Conservation (phyloP, 495 filamentous ascomycete genomes). For the Penicillium desertorum region DNA sequence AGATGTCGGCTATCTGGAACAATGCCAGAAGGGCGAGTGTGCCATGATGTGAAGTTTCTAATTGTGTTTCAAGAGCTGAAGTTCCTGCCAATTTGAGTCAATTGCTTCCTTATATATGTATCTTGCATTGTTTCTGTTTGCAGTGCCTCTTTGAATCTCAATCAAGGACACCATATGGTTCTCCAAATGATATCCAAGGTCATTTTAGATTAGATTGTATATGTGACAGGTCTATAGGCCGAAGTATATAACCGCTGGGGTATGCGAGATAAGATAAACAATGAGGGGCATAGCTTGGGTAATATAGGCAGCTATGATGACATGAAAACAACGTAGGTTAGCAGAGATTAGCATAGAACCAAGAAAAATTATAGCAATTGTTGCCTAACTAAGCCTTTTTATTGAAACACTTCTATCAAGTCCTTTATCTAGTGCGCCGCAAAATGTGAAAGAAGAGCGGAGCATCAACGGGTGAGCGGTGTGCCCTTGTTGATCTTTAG, state of each 20-base stretch:
- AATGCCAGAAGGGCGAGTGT: constrained; percentile 55
- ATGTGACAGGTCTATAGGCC: background rate
- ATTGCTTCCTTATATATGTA: background rate
- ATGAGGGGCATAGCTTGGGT: constrained; percentile 6
- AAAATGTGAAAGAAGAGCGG: constrained; percentile 26
- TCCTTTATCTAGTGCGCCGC: background rate
- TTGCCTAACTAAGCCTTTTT: background rate
- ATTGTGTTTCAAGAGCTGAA: background rate
- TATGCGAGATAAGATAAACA: constrained; percentile 12
- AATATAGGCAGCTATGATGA: constrained; percentile 7
- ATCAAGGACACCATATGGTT: background rate
- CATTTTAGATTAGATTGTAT: background rate
- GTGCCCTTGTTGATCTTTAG: constrained; percentile 10
- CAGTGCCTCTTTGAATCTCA: background rate
- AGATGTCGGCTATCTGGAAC: constrained; percentile 63
- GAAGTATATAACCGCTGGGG: background rate
- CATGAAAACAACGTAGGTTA: background rate
- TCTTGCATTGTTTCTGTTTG: background rate
- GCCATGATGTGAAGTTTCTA: constrained; percentile 47
- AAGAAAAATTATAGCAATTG: constrained; percentile 4
- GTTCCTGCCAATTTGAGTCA: background rate
- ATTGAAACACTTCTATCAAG: background rate
- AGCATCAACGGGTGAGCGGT: constrained; percentile 27
- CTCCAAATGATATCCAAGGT: background rate
- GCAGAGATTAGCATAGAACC: background rate